Evolutionary conservation across 2,329 filamentous ascomycete species (phyloP).

Genomic region (Rugonectria rugulosa): DNA sequence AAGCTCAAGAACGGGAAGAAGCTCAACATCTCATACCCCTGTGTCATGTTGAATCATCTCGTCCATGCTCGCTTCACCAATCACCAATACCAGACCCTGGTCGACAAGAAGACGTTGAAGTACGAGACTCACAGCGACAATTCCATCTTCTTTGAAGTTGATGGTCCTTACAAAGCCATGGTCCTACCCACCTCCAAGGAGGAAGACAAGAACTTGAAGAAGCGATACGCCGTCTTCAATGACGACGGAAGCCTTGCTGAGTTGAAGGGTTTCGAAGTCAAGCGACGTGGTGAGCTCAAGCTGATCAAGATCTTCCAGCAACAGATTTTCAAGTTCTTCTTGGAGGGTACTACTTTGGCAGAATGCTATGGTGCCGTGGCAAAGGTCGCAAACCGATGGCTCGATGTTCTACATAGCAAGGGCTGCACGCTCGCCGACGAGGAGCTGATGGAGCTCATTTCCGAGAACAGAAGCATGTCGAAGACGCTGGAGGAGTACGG

Average conservation of each 20-base stretch:
- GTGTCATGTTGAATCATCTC: slow-evolving; percentile 98
- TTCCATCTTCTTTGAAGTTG: slow-evolving; percentile 99
- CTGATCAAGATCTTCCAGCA: slow-evolving; percentile 99
- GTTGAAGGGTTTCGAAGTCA: slow-evolving; percentile 96
- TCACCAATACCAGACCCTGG: slow-evolving; percentile 92
- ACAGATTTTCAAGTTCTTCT: slow-evolving; percentile 99
- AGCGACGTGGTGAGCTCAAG: slow-evolving; percentile 96
- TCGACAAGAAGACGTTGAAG: slow-evolving; percentile 79
- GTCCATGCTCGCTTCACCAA: slow-evolving; percentile 97
- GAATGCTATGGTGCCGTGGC: slow-evolving; percentile 94
- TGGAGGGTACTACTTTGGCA: slow-evolving; percentile 85
- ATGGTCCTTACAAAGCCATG: slow-evolving; percentile 98
- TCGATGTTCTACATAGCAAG: slow-evolving; percentile 91
- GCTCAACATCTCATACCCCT: slow-evolving; percentile 94
- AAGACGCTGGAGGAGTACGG: slow-evolving; percentile 98
- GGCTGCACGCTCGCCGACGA: slow-evolving; percentile 92
- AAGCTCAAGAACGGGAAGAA: slow-evolving; percentile 97
- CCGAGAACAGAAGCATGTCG: slow-evolving; percentile 97
- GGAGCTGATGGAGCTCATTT: slow-evolving; percentile 99
- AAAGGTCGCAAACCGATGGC: slow-evolving; percentile 93
- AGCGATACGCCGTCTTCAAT: slow-evolving; percentile 98
- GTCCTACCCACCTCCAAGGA: slow-evolving; percentile 96
- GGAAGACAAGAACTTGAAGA: slow-evolving; percentile 99
- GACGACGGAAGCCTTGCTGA: slow-evolving; percentile 95
- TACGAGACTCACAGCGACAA: slow-evolving; percentile 99